Evolutionary conservation across 371 early-diverging fungal species (phyloP).

Genomic region (Mortierella sp.): DNA sequence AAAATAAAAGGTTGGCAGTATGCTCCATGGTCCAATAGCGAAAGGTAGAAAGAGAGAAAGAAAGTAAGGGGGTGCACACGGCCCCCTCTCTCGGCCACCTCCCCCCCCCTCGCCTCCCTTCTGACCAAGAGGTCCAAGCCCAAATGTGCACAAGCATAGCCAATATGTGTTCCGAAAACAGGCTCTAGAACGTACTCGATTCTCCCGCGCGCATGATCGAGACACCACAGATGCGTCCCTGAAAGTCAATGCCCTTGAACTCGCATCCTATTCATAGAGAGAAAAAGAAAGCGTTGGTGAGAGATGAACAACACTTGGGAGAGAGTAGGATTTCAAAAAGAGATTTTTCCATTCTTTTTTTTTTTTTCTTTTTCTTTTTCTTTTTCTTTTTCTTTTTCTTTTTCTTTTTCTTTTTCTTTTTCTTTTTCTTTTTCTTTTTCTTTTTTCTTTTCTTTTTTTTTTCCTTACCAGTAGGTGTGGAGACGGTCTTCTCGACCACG

Average conservation of each 20-base stretch:
- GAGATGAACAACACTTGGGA: neutral
- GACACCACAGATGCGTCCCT: slow-evolving; percentile 94
- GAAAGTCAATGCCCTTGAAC: slow-evolving; percentile 81
- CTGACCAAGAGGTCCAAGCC: too few relatives aligned
- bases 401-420: neutral
- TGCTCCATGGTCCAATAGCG: too few relatives aligned
- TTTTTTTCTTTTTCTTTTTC: neutral
- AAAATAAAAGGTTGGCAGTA: too few relatives aligned
- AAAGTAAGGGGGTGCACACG: neutral
- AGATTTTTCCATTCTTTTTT: too few relatives aligned
- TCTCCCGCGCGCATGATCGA: slow-evolving; percentile 97
- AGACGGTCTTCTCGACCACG: slow-evolving; percentile 79
- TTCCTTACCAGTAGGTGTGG: slow-evolving; percentile 78
- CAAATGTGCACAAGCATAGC: too few relatives aligned
- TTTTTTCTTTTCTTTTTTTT: neutral
- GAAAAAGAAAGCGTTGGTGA: neutral
- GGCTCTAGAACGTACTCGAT: slow-evolving; percentile 63
- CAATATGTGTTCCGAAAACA: too few relatives aligned
- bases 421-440: neutral
- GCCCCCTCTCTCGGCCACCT: too few relatives aligned
- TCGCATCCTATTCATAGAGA: slow-evolving; percentile 46
- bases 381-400: too few relatives aligned
- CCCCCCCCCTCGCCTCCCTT: too few relatives aligned
- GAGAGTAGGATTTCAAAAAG: neutral
- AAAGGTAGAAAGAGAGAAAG: neutral